Evolutionary conservation across 768 basidiomycete species (phyloP), one percentile per base, ranked within the genome.

Genomic region (Leccinum arenicola): DNA sequence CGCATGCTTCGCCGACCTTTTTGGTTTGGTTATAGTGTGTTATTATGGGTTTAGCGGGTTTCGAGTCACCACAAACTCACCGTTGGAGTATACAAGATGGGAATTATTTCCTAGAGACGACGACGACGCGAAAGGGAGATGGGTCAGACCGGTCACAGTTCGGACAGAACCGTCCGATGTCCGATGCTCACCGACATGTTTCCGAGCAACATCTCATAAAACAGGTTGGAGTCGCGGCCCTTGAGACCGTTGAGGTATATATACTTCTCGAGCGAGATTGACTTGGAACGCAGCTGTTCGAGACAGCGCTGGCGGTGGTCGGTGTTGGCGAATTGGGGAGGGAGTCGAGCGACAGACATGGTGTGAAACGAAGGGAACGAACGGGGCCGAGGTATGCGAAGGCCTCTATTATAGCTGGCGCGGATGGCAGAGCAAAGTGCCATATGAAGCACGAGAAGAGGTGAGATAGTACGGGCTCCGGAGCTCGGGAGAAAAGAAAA

Each of bases 71-170:
- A 23, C 11, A 12, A 47, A 54, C 69, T 63, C 50, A 88, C 88
- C 59, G 87, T 89, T 4, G 89, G 89, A 6, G 89, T 91, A 72
- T 91, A 91, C 25, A 91, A 73, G 59, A 91, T 82, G 14, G 89
- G 89, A 21, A 85, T 77, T 43, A 88, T 75, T 72, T 40, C 36
- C 25, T n/a, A 40, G 8, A 19, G 33, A 33, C 52, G 21, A 27
- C 49, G 25, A 25, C 27, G 27, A 27, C 25, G 25, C 56, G n/a
- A 66, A 1, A 45, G 54, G 40, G 57, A 57, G 25, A 11, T 38
- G 52, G 27, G 27, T 29, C 27, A 29, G 27, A 29, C 10, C 9
- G 9, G 11, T 4, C 33, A 33, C 33, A 33, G 33, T 33, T 33
- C 33, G 33, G 33, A 40, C n/a, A 17, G 40, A 10, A n/a, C 17